phyloP scores from a whole-genome alignment of 192 early-diverging fungal species.

The Coemansia sp. region DNA sequence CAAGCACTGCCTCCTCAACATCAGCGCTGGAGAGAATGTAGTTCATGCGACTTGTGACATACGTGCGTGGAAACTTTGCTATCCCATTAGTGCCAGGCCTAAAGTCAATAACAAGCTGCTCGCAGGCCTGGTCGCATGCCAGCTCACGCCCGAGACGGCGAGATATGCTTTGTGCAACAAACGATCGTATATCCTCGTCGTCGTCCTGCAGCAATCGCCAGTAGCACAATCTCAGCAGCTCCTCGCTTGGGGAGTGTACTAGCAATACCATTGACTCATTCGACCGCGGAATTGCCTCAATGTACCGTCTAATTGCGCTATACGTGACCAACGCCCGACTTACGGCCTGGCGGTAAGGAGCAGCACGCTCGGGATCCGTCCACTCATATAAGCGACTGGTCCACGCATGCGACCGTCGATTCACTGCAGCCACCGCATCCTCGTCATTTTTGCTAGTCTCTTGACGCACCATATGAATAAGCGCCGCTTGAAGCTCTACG shows the following conservation, averaged over 20 bases:
- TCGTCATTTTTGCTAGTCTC: neutral
- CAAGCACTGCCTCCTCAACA: constrained; percentile 13
- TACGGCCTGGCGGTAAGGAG: constrained; percentile 43
- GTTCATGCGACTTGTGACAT: constrained; percentile 32
- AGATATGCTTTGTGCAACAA: constrained; percentile 62
- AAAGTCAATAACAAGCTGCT: constrained; percentile 60
- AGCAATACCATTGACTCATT: constrained; percentile 3
- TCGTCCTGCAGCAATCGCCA: constrained; percentile 71
- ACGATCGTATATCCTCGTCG: constrained; percentile 74
- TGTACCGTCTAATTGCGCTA: constrained; percentile 39
- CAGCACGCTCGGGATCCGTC: constrained; percentile 45
- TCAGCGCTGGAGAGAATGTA: neutral
- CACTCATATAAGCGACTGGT: constrained; percentile 48
- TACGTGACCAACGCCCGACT: constrained; percentile 44
- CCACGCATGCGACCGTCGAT: constrained; percentile 33
- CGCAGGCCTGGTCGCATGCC: constrained; percentile 53
- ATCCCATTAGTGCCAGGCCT: constrained; percentile 42
- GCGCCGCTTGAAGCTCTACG: constrained; percentile 38
- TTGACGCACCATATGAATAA: constrained; percentile 35
- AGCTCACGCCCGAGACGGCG: constrained; percentile 38
- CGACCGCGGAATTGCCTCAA: constrained; percentile 8
- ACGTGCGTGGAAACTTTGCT: constrained; percentile 32
- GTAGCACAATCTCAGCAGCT: constrained; percentile 57
- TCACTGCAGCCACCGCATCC: constrained; percentile 5
- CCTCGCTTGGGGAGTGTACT: constrained; percentile 31